Base-by-base conservation (phyloP, 2,329 filamentous ascomycete genomes). In the Fusarium incarnatum region DNA sequence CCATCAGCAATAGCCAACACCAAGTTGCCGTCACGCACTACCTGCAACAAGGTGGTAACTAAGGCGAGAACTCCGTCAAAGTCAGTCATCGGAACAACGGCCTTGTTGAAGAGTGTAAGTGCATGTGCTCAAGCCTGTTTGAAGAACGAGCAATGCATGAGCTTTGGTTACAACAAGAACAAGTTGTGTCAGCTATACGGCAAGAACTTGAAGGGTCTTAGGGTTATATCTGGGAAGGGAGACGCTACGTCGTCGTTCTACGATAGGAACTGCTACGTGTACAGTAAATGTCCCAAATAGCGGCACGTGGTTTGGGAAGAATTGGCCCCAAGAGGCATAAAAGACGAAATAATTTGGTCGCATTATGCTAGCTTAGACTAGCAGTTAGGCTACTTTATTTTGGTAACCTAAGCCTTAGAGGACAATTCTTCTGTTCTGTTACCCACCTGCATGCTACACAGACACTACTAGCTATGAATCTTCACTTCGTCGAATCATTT, bases 101-200 rank as follows among this genome's bases (percentile, higher is more conserved):
- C 16, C 0, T 37, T 22, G 1, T n/a, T 40, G 0, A 66, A 50
- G 20, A 40, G 8, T 8, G 25, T 42, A 5, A 8, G 13, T 8
- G 34, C 45, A 20, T 67, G 56, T 11, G 50, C 45, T 3, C 22
- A 53, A 6, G 41, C n/a, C 0, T 61, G 62, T 4, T 6, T 56
- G 2, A 61, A 66, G 28, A 66, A 30, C 7, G 27, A 11, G 13
- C 37, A 56, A 13, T 66, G 64, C 18, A 7, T 55, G 12, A 55
- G 64, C 9, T 67, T 67, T 5, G 44, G 34, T 5, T 56, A 56
- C 15, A 27, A 27, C 25, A 22, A 18, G 20, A 16, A 28, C 7
- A 56, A 47, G 6, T 9, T 23, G 3, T 63, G 60, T 30, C 57
- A 42, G 2, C 15, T 63, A 0, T 63, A 63, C 3, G 27, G 32